Evolutionary conservation across 2,329 filamentous ascomycete genomes (phyloP).

Genomic region (Ophiocordyceps camponoti-floridani): DNA sequence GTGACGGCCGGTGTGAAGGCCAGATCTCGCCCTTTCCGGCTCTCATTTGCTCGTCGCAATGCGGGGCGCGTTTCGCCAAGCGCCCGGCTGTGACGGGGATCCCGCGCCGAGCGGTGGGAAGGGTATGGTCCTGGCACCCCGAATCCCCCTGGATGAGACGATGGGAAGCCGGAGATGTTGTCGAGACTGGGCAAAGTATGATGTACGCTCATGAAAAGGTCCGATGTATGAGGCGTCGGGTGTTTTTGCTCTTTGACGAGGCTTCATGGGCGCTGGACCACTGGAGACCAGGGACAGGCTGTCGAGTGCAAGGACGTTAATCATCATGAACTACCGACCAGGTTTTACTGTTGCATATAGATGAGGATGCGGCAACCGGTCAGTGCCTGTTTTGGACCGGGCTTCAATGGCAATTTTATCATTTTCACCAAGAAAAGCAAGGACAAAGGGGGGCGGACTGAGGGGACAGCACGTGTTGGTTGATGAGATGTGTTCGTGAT

Average conservation of each 20-base stretch:
- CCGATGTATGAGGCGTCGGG: constrained; percentile 1
- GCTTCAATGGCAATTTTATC: constrained; percentile 3
- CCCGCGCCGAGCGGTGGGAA: not conserved
- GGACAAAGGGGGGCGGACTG: not conserved
- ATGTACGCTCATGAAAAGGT: not conserved
- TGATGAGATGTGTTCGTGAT: too few relatives aligned
- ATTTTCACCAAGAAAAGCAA: constrained; percentile 3
- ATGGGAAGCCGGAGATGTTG: not conserved
- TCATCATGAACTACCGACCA: constrained; percentile 7
- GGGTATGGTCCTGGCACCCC: not conserved
- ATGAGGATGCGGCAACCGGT: constrained; percentile 2
- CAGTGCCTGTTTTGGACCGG: constrained; percentile 1
- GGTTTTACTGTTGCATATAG: constrained; percentile 7
- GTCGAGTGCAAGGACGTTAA: constrained; percentile 3
- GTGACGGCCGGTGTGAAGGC: not conserved
- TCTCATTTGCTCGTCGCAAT: not conserved
- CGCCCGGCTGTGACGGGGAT: not conserved
- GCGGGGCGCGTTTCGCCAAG: not conserved
- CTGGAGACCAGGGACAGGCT: not conserved
- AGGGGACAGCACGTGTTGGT: too few relatives aligned
- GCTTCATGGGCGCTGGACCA: constrained; percentile 3
- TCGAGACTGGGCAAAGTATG: not conserved
- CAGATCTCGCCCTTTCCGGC: not conserved
- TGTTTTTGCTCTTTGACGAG: constrained; percentile 1
- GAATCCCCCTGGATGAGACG: not conserved